A percentile compares a stretch with the other conserved stretches of the same genome.
Evolutionary conservation across 2,329 filamentous ascomycete genomes (phyloP).

Genomic region (Arthroderma sp.): DNA sequence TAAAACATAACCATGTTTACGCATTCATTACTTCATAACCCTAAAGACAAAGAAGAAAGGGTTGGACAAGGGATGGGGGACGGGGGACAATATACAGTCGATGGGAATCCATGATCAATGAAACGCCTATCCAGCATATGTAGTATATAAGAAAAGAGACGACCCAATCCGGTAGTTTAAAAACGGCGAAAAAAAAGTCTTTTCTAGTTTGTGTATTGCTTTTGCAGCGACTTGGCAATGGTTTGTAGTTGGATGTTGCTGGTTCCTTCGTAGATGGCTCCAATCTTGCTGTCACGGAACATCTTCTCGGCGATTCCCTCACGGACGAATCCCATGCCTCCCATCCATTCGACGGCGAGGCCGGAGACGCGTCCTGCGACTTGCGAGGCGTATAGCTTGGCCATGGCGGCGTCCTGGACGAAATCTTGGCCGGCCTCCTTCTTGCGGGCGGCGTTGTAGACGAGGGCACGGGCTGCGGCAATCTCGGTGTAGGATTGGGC

Average conservation of each 20-base stretch:
- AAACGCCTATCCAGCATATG: constrained; percentile 5
- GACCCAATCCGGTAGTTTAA: too few relatives aligned
- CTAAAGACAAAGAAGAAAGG: not conserved
- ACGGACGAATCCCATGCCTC: constrained; percentile 94
- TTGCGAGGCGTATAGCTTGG: constrained; percentile 88
- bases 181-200: not conserved
- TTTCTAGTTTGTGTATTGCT: constrained; percentile 48
- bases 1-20: too few relatives aligned
- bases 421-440: constrained; percentile 97
- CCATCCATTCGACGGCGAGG: constrained; percentile 95
- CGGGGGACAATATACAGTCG: constrained; percentile 3
- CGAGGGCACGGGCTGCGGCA: constrained; percentile 72
- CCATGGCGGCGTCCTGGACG: constrained; percentile 92
- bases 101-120: constrained; percentile 2
- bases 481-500: constrained; percentile 95
- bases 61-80: not conserved
- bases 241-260: constrained; percentile 57
- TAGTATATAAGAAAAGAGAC: too few relatives aligned
- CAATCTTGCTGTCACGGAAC: constrained; percentile 96
- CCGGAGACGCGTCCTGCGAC: constrained; percentile 78
- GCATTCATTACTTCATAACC: too few relatives aligned
- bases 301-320: constrained; percentile 97
- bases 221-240: constrained; percentile 57
- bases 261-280: constrained; percentile 84
- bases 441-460: constrained; percentile 93